Evolutionary conservation across 2,329 filamentous ascomycete genomes (phyloP).

Genomic region (Fusarium xyrophilum): DNA sequence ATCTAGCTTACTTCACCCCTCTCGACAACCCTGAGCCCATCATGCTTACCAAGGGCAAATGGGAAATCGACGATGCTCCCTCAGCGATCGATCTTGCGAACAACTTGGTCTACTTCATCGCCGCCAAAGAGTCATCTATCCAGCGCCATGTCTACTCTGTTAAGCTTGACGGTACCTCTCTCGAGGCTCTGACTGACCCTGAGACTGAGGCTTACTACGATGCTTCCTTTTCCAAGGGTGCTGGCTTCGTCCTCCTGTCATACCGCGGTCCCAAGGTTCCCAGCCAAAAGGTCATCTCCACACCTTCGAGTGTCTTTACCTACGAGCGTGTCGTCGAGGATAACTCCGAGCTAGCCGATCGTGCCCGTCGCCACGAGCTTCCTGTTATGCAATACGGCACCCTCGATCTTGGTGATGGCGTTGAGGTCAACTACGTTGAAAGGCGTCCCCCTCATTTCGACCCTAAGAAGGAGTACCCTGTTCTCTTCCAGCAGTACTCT

Average conservation of each 20-base stretch:
- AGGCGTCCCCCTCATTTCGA: conserved; percentile 90
- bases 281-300: conserved; percentile 89
- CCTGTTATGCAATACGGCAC: conserved; percentile 84
- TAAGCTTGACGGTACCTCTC: conserved; percentile 76
- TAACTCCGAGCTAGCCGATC: conserved; percentile 73
- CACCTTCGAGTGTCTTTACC: conserved; percentile 68
- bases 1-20: conserved; percentile 91
- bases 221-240: conserved; percentile 82
- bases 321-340: conserved; percentile 79
- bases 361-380: conserved; percentile 78
- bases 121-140: conserved; percentile 84
- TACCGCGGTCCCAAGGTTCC: conserved; percentile 87
- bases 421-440: conserved; percentile 76
- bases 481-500: conserved; percentile 94
- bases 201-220: conserved; percentile 78
- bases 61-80: conserved; percentile 89
- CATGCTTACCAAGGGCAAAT: conserved; percentile 85
- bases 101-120: conserved; percentile 90
- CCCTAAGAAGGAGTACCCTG: conserved; percentile 83
- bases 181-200: conserved; percentile 77
- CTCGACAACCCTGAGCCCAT: conserved; percentile 82
- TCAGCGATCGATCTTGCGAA: conserved; percentile 83
- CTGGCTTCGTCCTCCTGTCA: conserved; percentile 82
- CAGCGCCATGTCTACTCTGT: conserved; percentile 93
- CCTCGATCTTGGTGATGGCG: conserved; percentile 78